Evolutionary conservation across 768 basidiomycete species (phyloP), one percentile per base, ranked within the genome.

Genomic region (Fomitopsis serialis): DNA sequence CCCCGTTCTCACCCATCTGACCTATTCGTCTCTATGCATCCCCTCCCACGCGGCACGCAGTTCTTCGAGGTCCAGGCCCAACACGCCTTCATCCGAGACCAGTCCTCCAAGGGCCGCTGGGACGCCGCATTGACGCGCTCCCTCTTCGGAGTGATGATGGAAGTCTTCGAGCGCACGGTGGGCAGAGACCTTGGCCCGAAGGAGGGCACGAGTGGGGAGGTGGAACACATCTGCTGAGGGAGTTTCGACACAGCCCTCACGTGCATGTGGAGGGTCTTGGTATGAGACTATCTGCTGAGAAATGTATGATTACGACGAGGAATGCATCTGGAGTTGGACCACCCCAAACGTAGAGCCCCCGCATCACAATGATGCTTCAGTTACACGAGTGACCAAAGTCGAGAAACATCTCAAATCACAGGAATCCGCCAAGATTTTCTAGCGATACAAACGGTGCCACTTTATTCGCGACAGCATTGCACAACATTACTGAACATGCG

Each of bases 1-100:
- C 24, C 21, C n/a, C 37, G 15, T 25, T 8, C 45, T 22, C 19
- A n/a, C 42, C n/a, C 53, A 9, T 25, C 15, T 19, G 8, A 15
- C n/a, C 7, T 11, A 11, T 32, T 32, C 29, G 11, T 11, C 29
- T 32, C 29, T 6, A 32, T 32, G 29, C 22, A 21, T 22, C 7
- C 22, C 42, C 6, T 42, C 24, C 45, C 34, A 24, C 45, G 37
- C 48, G 50, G 48, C 12, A 46, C 34, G 51, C 64, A 94, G 89
- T 94, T 95, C 68, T 72, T 97, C 54, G 96, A 98, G 68, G 92
- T 98, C 13, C 93, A 97, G 68, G 96, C 95, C 0, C 95, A 98
- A 63, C 95, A 98, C 60, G 96, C 96, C 2, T 98, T 98, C 70
- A 87, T 98, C 56, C 84, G 95, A 5, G 94, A 96, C 66, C 92